phyloP scores from a whole-genome alignment of 1,139 yeast species.

The Geotrichum restrictum region DNA sequence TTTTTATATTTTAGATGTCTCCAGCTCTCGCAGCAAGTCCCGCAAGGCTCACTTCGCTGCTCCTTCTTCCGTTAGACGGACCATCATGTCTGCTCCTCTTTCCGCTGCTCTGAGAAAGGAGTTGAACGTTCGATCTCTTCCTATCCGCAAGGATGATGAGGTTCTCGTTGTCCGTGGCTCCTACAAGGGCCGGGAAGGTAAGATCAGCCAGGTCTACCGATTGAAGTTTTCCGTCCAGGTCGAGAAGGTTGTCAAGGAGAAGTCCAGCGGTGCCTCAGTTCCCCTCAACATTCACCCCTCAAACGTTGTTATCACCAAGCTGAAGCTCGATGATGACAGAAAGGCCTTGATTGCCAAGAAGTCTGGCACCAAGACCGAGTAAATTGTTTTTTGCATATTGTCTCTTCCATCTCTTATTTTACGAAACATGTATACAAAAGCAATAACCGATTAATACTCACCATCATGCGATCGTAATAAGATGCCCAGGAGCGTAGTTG shows the following conservation, averaged over 20 bases:
- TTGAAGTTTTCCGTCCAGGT: constrained; percentile 94
- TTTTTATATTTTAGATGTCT: constrained; percentile 83
- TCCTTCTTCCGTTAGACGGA: constrained; percentile 95
- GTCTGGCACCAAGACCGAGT: constrained; percentile 75
- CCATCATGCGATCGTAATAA: too few relatives aligned
- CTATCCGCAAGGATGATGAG: constrained; percentile 98
- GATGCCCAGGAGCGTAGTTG: too few relatives aligned
- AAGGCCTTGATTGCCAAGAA: constrained; percentile 93
- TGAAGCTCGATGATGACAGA: constrained; percentile 98
- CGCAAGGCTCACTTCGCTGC: constrained; percentile 99
- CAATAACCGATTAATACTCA: constrained; percentile 7
- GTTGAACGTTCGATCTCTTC: constrained; percentile 93
- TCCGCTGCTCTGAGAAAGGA: constrained; percentile 98
- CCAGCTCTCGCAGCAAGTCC: constrained; percentile 98
- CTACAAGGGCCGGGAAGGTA: constrained; percentile 99
- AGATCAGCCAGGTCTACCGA: constrained; percentile 97
- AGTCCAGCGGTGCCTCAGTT: constrained; percentile 96
- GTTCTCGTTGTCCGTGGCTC: constrained; percentile 97
- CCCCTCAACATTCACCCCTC: constrained; percentile 98
- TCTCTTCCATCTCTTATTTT: constrained; percentile 2
- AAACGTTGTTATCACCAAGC: constrained; percentile 97
- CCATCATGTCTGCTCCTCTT: constrained; percentile 95
- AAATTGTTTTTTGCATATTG: constrained; percentile 32
- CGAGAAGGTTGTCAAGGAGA: constrained; percentile 96
- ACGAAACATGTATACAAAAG: constrained; percentile 13